phyloP scores from a whole-genome alignment of 805 yeast species.

The fission yeast (Schizosaccharomyces pombe) region DNA sequence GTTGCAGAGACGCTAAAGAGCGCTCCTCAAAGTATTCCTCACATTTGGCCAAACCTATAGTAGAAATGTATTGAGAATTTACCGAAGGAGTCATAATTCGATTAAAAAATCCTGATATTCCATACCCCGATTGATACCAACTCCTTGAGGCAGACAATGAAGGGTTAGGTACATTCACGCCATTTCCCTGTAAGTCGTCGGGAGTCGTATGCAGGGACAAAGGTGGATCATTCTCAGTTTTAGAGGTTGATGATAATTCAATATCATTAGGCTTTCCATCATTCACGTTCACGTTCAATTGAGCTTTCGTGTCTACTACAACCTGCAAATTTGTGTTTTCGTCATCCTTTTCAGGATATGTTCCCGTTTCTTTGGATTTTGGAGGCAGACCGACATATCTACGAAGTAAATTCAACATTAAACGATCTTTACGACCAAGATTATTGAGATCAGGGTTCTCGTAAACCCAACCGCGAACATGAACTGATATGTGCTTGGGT shows the following conservation, averaged over 20 bases:
- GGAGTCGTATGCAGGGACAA: too few species aligned
- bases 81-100: neutral
- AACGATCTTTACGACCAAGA: neutral
- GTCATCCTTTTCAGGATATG: too few species aligned
- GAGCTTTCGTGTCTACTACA: too few species aligned
- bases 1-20: neutral
- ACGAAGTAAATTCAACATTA: neutral
- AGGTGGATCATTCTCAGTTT: too few species aligned
- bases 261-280: too few species aligned
- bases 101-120: neutral
- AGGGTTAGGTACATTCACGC: too few species aligned
- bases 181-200: too few species aligned
- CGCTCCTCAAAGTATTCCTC: neutral
- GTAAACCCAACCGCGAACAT: conserved; percentile 1
- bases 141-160: too few species aligned
- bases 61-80: neutral
- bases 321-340: too few species aligned
- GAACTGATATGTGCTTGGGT: neutral
- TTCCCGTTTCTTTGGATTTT: too few species aligned
- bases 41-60: neutral
- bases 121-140: neutral
- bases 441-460: neutral
- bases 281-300: too few species aligned
- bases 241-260: too few species aligned
- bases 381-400: neutral